These are phyloP conservation scores for Smittium mucronatum DNA, from an alignment of 371 early-diverging fungal species.

Conservation along the genomic window DNA sequence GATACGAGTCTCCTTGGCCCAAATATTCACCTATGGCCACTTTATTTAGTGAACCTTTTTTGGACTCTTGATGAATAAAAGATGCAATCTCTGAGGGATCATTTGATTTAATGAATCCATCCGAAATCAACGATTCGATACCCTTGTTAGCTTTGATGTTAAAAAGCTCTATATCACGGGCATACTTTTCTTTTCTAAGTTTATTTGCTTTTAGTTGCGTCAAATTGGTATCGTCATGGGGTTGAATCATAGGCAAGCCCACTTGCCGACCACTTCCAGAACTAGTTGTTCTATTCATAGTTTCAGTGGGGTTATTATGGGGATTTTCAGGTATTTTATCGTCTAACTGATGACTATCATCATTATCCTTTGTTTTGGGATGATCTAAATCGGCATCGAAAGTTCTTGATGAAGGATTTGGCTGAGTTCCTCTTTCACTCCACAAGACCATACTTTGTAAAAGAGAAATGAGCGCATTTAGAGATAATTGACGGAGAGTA, in stretches of 20 bases:
- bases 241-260: not conserved
- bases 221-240: slow-evolving; percentile 38
- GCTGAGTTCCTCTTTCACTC: slow-evolving; percentile 33
- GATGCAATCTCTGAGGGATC: slow-evolving; percentile 44
- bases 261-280: not conserved
- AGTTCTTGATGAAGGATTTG: not conserved
- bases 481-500: slow-evolving; percentile 25
- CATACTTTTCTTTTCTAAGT: slow-evolving; percentile 62
- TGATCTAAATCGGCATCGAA: not conserved
- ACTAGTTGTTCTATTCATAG: not conserved
- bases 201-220: slow-evolving; percentile 61
- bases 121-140: slow-evolving; percentile 51
- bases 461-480: slow-evolving; percentile 28
- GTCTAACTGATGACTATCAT: not conserved
- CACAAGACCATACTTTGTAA: slow-evolving; percentile 35
- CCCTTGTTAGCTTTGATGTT: slow-evolving; percentile 88
- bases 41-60: slow-evolving; percentile 64
- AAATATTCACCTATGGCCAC: slow-evolving; percentile 85
- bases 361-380: not conserved
- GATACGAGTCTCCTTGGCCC: slow-evolving; percentile 82
- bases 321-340: not conserved
- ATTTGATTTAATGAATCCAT: slow-evolving; percentile 49
- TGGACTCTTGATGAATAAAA: slow-evolving; percentile 46
- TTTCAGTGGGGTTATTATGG: not conserved
- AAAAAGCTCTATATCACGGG: slow-evolving; percentile 66